A percentile compares a stretch with the other conserved stretches of the same genome.
Conservation (phyloP, 139 green algal genomes). For the Chlamydomonas sp. region DNA sequence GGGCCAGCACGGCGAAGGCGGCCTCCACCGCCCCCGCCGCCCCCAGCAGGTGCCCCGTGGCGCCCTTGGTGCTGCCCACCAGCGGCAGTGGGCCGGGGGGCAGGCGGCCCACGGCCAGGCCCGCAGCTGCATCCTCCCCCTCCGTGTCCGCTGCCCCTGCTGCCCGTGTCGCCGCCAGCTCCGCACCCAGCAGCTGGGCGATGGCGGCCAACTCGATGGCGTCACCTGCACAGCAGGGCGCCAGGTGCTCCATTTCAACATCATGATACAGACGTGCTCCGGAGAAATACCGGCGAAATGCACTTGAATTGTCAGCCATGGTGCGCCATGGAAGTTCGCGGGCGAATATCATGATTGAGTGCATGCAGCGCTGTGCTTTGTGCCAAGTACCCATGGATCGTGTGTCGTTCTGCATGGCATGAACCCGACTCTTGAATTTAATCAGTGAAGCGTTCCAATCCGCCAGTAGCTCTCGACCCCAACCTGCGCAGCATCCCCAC, state of each 20-base stretch:
- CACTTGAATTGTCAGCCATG: no score
- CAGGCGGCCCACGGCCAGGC: no score
- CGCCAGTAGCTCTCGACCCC: background rate
- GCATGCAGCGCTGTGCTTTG: no score
- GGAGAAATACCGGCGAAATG: no score
- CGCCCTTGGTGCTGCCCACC: constrained; percentile 90
- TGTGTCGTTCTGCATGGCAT: background rate
- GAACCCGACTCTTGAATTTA: background rate
- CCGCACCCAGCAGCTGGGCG: constrained; percentile 61
- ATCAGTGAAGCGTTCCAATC: background rate
- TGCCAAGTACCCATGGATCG: no score
- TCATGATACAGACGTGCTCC: no score
- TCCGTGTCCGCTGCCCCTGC: background rate
- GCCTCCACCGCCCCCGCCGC: constrained; percentile 90
- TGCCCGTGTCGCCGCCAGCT: background rate
- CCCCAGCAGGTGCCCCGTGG: constrained; percentile 94
- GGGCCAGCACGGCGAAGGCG: constrained; percentile 80
- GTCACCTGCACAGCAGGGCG: constrained; percentile 67
- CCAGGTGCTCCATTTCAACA: no score
- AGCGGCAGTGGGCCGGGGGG: no score
- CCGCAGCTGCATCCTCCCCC: no score
- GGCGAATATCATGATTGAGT: no score
- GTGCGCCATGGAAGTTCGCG: no score
- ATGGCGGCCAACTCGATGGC: constrained; percentile 83
- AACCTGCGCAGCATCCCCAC: background rate